These are phyloP conservation scores for Orbilia blumenaviensis DNA, from an alignment of 2,329 filamentous ascomycete species.

Conservation along the genomic window DNA sequence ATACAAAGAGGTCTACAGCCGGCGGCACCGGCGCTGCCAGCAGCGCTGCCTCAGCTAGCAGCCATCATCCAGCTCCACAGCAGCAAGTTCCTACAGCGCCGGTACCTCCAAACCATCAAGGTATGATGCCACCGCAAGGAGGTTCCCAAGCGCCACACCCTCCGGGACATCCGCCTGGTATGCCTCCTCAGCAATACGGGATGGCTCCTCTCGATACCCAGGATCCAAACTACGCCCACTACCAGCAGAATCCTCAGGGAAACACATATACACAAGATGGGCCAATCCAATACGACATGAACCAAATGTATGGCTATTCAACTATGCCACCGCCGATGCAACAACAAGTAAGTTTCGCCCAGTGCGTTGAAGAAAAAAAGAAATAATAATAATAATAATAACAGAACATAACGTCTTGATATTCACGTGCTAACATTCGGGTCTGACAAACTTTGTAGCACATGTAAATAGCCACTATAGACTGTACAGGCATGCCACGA, in stretches of 20 bases:
- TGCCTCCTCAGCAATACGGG: conserved; percentile 80
- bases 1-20: conserved; percentile 76
- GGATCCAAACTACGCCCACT: conserved; percentile 76
- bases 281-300: conserved; percentile 81
- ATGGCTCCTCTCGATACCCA: conserved; percentile 81
- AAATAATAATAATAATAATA: too few relatives aligned
- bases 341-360: conserved; percentile 60
- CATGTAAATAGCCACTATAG: conserved; percentile 46
- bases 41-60: conserved; percentile 62
- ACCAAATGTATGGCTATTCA: conserved; percentile 85
- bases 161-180: conserved; percentile 76
- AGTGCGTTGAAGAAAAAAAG: conserved; percentile 1
- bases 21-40: conserved; percentile 65
- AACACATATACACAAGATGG: conserved; percentile 58
- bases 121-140: conserved; percentile 70
- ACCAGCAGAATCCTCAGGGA: conserved; percentile 70
- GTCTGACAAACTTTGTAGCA: conserved; percentile 54
- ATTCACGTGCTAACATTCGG: conserved; percentile 42
- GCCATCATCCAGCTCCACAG: conserved; percentile 64
- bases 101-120: conserved; percentile 68
- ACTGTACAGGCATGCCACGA: conserved; percentile 34
- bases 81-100: conserved; percentile 65
- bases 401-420: conserved; percentile 5
- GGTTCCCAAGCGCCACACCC: conserved; percentile 72
- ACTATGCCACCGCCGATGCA: conserved; percentile 80